A percentile compares a stretch with the other conserved stretches of the same genome.
Evolutionary conservation across 2,329 filamentous ascomycete genomes (phyloP).

Genomic region (Biscogniauxia mediterranea): DNA sequence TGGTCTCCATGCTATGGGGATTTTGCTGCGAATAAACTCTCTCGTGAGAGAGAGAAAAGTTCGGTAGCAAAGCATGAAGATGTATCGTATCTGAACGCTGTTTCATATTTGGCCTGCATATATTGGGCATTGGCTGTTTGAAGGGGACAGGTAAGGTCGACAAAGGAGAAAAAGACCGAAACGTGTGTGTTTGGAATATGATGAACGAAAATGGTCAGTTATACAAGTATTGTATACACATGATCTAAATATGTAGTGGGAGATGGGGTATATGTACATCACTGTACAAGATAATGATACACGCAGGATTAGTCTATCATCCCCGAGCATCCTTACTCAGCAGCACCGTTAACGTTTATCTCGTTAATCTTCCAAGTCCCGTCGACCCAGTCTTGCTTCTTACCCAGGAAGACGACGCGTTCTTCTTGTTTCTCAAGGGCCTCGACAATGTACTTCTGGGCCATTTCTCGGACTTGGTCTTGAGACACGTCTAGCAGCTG

Average conservation of each 20-base stretch:
- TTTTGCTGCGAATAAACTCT: slow-evolving; percentile 5
- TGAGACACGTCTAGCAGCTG: slow-evolving; percentile 82
- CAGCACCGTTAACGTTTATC: slow-evolving; percentile 59
- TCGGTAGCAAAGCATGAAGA: slow-evolving; percentile 46
- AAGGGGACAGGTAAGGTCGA: neutral
- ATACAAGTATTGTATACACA: slow-evolving; percentile 12
- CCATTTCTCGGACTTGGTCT: slow-evolving; percentile 75
- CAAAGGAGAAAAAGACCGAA: neutral
- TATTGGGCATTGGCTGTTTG: too few species aligned
- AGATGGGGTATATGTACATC: slow-evolving; percentile 38
- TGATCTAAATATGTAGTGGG: slow-evolving; percentile 24
- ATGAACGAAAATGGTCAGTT: neutral
- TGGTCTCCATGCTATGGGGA: slow-evolving; percentile 55
- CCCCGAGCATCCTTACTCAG: slow-evolving; percentile 12
- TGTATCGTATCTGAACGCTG: slow-evolving; percentile 65
- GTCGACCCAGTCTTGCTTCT: slow-evolving; percentile 78
- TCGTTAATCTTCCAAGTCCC: slow-evolving; percentile 72
- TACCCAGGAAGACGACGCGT: slow-evolving; percentile 73
- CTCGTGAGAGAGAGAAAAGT: slow-evolving; percentile 20
- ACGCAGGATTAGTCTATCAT: slow-evolving; percentile 10
- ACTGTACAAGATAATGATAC: slow-evolving; percentile 33
- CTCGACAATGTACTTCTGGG: slow-evolving; percentile 78
- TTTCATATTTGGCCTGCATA: slow-evolving; percentile 1
- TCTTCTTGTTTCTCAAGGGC: slow-evolving; percentile 58
- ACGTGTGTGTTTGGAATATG: neutral